Conservation (phyloP, 1,284 basidiomycete species). For the Leccinum solheimii region DNA sequence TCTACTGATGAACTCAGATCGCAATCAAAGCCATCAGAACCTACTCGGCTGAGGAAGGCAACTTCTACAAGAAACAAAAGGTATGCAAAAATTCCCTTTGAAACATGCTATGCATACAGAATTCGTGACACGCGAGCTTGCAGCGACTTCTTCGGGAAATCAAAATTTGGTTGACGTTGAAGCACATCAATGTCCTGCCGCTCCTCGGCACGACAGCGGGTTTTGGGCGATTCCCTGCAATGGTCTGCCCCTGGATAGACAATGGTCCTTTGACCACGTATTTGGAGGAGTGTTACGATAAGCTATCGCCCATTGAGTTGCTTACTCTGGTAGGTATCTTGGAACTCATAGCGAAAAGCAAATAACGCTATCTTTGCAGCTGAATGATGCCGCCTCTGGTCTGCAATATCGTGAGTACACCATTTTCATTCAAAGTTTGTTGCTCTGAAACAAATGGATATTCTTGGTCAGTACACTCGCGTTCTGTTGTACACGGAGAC, state of each 20-base stretch:
- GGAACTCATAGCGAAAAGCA: not conserved
- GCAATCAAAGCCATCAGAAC: conserved; percentile 22
- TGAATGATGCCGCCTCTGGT: conserved; percentile 1
- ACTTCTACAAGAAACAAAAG: conserved; percentile 15
- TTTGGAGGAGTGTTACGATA: not conserved
- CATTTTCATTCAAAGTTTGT: not conserved
- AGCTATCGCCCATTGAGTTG: not conserved
- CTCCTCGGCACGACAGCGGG: conserved; percentile 6
- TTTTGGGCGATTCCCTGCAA: conserved; percentile 14
- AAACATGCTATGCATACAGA: not conserved
- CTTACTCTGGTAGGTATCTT: conserved; percentile 5
- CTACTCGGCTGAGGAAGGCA: conserved; percentile 9
- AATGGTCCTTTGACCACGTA: conserved; percentile 7
- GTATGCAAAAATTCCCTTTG: not conserved
- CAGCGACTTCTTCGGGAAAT: conserved; percentile 14
- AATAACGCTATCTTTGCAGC: not conserved
- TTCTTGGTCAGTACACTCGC: conserved; percentile 11
- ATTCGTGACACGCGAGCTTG: not conserved
- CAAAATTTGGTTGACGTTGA: conserved; percentile 13
- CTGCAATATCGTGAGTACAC: conserved; percentile 12
- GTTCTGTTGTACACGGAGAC: conserved; percentile 16
- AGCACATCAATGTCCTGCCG: conserved; percentile 8
- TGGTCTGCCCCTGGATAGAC: conserved; percentile 10
- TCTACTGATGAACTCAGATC: conserved; percentile 6
- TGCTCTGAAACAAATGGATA: not conserved